Percentiles rank a stretch among this genome's conserved stretches.
These are phyloP conservation scores for Cylindrodendrum hubeiense DNA, from an alignment of 2,329 filamentous ascomycete genomes.

Conservation along the genomic window DNA sequence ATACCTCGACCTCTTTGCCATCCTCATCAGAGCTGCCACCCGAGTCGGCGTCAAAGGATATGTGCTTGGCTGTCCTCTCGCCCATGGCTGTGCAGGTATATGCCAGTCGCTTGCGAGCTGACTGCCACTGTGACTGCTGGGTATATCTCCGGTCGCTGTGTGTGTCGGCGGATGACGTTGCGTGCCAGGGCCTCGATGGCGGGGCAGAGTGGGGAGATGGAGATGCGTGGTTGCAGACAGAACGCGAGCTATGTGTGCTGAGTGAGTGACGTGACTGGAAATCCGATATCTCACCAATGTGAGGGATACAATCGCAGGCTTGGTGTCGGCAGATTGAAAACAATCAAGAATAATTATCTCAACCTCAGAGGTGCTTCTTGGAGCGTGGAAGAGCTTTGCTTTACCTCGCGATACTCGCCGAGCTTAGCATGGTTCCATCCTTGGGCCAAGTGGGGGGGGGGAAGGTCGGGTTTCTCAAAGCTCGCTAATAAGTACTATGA, in stretches of 20 bases:
- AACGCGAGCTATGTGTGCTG: background rate
- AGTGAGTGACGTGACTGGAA: background rate
- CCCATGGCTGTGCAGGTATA: slow-evolving; percentile 27
- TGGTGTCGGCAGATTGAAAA: background rate
- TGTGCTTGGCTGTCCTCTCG: slow-evolving; percentile 37
- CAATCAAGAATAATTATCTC: background rate
- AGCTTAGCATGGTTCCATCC: slow-evolving; percentile 13
- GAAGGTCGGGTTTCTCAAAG: background rate
- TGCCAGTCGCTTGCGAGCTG: background rate
- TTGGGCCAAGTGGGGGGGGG: slow-evolving; percentile 20
- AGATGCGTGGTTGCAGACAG: background rate
- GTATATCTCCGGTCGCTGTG: background rate
- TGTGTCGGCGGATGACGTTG: slow-evolving; percentile 20
- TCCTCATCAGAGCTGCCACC: slow-evolving; percentile 65
- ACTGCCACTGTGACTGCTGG: background rate
- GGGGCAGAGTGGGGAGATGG: slow-evolving; percentile 16
- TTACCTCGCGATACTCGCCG: slow-evolving; percentile 23
- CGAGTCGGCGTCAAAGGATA: slow-evolving; percentile 49
- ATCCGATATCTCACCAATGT: background rate
- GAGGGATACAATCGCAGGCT: background rate
- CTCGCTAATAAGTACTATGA: slow-evolving; percentile 4
- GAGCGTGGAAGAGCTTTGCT: background rate
- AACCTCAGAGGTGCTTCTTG: background rate
- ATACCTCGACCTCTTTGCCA: slow-evolving; percentile 63
- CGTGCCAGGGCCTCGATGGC: slow-evolving; percentile 20